A percentile compares a stretch with the other conserved stretches of the same genome.
Conservation (phyloP, 345 rosid genomes). For the Camelina neglecta region DNA sequence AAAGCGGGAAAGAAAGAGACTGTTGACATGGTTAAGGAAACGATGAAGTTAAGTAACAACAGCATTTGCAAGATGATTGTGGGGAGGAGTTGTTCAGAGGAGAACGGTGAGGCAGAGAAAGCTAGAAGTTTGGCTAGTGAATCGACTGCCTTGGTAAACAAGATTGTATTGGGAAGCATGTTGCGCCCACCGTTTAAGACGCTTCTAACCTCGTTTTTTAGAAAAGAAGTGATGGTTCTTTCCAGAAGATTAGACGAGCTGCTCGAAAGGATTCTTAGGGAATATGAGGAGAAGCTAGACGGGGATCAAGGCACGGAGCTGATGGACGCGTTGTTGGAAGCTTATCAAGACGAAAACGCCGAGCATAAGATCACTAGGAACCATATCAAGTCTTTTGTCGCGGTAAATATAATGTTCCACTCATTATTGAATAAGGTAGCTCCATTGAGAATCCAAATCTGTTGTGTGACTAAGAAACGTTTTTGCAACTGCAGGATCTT, state of each 20-base stretch:
- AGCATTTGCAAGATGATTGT: slow-evolving; percentile 11
- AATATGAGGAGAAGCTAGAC: slow-evolving; percentile 45
- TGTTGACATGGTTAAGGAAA: slow-evolving; percentile 29
- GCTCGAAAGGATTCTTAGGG: not conserved
- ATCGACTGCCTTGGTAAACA: not conserved
- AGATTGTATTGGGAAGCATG: not conserved
- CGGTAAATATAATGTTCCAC: slow-evolving; percentile 46
- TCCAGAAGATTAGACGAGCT: slow-evolving; percentile 9
- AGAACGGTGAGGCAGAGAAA: not conserved
- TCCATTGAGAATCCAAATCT: not conserved
- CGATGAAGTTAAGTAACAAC: slow-evolving; percentile 9
- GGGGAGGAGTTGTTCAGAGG: slow-evolving; percentile 14
- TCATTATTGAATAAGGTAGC: not conserved
- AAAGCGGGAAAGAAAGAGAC: slow-evolving; percentile 17
- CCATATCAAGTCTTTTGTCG: slow-evolving; percentile 65
- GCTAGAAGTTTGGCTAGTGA: not conserved
- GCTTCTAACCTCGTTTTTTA: not conserved
- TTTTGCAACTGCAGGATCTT: slow-evolving; percentile 50
- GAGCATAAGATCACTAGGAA: slow-evolving; percentile 63
- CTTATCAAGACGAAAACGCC: slow-evolving; percentile 57
- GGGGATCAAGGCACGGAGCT: slow-evolving; percentile 40
- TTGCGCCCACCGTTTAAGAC: not conserved
- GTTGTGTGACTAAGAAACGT: not conserved
- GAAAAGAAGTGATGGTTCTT: not conserved
- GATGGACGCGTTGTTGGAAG: slow-evolving; percentile 58